phyloP scores from a whole-genome alignment of 495 filamentous ascomycete genomes.

The Penicillium robsamsonii region DNA sequence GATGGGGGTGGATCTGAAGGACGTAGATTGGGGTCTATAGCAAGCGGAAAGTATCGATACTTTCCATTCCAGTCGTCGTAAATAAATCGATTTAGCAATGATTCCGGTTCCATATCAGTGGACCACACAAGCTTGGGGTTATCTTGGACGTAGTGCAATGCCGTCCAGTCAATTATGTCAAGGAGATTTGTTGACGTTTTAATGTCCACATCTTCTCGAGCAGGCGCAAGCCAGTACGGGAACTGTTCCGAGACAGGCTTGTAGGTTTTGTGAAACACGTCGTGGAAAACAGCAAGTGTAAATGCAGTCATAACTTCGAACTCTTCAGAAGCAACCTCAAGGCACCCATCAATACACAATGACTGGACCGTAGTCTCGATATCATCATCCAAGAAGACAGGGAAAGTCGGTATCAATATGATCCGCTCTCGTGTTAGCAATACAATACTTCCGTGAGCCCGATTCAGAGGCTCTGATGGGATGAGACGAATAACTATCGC shows the following conservation, averaged over 20 bases:
- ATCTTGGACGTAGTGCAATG: conserved; percentile 50
- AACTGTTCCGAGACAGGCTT: conserved; percentile 60
- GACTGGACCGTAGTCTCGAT: conserved; percentile 57
- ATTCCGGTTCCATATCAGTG: conserved; percentile 50
- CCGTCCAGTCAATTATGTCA: conserved; percentile 64
- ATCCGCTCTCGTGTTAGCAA: conserved; percentile 68
- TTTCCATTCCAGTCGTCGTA: conserved; percentile 72
- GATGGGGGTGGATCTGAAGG: conserved; percentile 55
- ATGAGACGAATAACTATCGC: conserved; percentile 62
- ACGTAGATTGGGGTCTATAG: conserved; percentile 36
- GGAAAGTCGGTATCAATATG: conserved; percentile 64
- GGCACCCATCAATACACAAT: conserved; percentile 30
- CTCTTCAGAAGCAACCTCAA: conserved; percentile 42
- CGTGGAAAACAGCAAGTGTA: conserved; percentile 73
- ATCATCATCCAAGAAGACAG: conserved; percentile 65
- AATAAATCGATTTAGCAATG: conserved; percentile 64
- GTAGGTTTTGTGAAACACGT: conserved; percentile 87
- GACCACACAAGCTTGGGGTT: conserved; percentile 56
- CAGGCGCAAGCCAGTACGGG: conserved; percentile 83
- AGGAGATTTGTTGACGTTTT: neutral
- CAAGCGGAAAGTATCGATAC: conserved; percentile 47
- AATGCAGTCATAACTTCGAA: conserved; percentile 60
- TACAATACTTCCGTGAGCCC: conserved; percentile 62
- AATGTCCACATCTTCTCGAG: neutral
- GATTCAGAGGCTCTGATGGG: conserved; percentile 55